These are phyloP conservation scores for Elongisporangium undulatum DNA, from an alignment of 352 stramenopile genomes.

Conservation along the genomic window DNA sequence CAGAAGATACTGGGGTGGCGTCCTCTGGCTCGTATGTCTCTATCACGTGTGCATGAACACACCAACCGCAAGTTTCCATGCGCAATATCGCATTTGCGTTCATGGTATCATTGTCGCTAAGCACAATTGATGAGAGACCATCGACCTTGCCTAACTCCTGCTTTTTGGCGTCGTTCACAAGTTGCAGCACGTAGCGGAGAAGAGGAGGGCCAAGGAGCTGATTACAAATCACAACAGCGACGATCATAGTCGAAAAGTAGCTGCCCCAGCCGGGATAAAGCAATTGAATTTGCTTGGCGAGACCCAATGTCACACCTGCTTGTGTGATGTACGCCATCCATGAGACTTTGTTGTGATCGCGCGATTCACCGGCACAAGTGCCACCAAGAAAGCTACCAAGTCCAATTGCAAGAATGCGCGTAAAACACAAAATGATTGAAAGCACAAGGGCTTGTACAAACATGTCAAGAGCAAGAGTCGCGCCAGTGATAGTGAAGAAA, in stretches of 20 bases:
- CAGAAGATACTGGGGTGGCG: background rate
- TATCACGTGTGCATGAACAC: slow-evolving; percentile 40
- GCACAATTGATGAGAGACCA: slow-evolving; percentile 38
- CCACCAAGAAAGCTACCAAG: slow-evolving; percentile 52
- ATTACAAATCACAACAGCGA: slow-evolving; percentile 68
- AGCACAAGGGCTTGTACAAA: slow-evolving; percentile 51
- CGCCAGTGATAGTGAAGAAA: slow-evolving; percentile 72
- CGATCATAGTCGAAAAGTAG: slow-evolving; percentile 74
- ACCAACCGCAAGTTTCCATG: slow-evolving; percentile 60
- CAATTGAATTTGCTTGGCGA: slow-evolving; percentile 71
- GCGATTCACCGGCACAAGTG: slow-evolving; percentile 36
- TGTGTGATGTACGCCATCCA: slow-evolving; percentile 81
- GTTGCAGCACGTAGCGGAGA: slow-evolving; percentile 48
- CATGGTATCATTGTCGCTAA: slow-evolving; percentile 20
- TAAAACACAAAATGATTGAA: slow-evolving; percentile 47
- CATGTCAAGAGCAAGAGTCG: slow-evolving; percentile 62
- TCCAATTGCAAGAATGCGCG: slow-evolving; percentile 52
- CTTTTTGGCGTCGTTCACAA: slow-evolving; percentile 50
- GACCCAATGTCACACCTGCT: slow-evolving; percentile 56
- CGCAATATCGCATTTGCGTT: slow-evolving; percentile 31
- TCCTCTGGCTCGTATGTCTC: slow-evolving; percentile 18
- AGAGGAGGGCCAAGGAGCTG: slow-evolving; percentile 57
- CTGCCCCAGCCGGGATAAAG: slow-evolving; percentile 64
- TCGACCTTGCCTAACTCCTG: slow-evolving; percentile 58
- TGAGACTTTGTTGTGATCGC: slow-evolving; percentile 35